phyloP scores from a whole-genome alignment of 2,329 filamentous ascomycete genomes.

The Neurospora sp. region DNA sequence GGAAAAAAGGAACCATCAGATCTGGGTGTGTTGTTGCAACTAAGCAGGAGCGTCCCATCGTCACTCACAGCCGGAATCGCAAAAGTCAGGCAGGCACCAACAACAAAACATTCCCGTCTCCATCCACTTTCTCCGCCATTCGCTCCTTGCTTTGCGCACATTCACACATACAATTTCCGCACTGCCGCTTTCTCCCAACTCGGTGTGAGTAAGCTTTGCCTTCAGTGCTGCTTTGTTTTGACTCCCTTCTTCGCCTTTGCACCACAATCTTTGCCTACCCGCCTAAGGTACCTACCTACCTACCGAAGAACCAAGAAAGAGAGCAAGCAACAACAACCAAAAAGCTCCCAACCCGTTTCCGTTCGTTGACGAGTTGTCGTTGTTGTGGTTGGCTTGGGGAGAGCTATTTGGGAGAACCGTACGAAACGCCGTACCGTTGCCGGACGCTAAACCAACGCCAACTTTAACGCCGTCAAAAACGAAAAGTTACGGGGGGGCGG shows the following conservation, averaged over 20 bases:
- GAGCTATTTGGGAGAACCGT: neutral
- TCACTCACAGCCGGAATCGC: neutral
- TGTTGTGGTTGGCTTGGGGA: neutral
- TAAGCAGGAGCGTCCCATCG: neutral
- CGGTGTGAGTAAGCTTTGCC: neutral
- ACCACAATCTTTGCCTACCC: neutral
- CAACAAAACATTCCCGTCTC: neutral
- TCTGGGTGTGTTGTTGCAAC: neutral
- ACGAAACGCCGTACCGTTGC: neutral
- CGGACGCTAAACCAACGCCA: neutral
- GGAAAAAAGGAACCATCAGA: neutral
- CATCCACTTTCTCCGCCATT: neutral
- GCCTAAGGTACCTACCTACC: neutral
- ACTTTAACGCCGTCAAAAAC: neutral
- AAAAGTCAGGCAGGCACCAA: neutral
- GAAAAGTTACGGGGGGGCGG: neutral
- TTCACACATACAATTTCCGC: neutral
- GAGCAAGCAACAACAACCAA: neutral
- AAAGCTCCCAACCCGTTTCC: neutral
- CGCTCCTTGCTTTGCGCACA: neutral
- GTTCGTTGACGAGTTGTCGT: neutral
- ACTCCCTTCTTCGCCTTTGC: neutral
- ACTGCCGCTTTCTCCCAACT: neutral
- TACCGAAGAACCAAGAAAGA: neutral
- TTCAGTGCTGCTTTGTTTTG: neutral